These are phyloP conservation scores for Cladorrhinum sp. DNA, from an alignment of 2,329 filamentous ascomycete species.

Conservation along the genomic window DNA sequence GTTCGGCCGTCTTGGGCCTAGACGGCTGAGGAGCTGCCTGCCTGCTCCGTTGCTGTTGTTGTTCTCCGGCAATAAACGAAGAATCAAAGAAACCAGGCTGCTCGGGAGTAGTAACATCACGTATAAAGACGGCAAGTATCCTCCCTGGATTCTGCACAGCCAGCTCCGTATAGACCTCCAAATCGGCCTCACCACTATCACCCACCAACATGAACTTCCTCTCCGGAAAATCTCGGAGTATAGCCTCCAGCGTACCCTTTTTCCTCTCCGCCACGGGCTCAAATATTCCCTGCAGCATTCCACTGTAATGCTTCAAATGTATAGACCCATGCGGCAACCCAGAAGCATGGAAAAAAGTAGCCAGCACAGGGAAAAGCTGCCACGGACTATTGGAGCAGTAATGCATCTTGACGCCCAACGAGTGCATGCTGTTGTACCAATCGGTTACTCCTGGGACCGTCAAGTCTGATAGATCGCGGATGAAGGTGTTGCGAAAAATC, in stretches of 20 bases:
- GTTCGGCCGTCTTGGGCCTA: constrained; percentile 10
- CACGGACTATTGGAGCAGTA: constrained; percentile 99
- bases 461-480: constrained; percentile 77
- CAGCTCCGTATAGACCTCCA: constrained; percentile 97
- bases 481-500: constrained; percentile 94
- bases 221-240: constrained; percentile 85
- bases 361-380: constrained; percentile 90
- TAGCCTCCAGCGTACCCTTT: constrained; percentile 78
- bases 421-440: constrained; percentile 78
- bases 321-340: constrained; percentile 84
- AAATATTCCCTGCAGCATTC: constrained; percentile 97
- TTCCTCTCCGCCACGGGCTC: constrained; percentile 96
- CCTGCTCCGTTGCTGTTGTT: constrained; percentile 8
- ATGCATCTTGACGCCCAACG: constrained; percentile 82
- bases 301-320: constrained; percentile 92
- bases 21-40: constrained; percentile 19
- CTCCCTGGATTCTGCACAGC: constrained; percentile 78
- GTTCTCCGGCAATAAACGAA: constrained; percentile 14
- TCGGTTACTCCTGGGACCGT: constrained; percentile 83
- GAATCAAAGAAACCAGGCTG: constrained; percentile 72
- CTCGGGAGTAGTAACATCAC: constrained; percentile 85
- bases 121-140: constrained; percentile 85
- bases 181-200: constrained; percentile 92
- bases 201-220: constrained; percentile 88
- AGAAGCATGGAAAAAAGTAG: constrained; percentile 76